These are phyloP conservation scores for Pichia sp. DNA, from an alignment of 1,139 yeast genomes.

Conservation along the genomic window DNA sequence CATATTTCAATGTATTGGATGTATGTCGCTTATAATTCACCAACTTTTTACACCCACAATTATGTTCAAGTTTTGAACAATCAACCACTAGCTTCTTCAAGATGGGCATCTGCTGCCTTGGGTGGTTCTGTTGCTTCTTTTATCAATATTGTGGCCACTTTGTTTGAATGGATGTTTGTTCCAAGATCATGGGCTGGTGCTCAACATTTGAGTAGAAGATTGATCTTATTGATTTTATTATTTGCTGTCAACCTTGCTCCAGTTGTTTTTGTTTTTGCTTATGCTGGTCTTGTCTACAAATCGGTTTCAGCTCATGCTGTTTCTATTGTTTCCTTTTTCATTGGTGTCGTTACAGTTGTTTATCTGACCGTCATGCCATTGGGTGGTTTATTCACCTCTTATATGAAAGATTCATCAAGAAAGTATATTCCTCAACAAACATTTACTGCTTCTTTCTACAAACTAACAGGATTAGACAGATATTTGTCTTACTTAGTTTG, in stretches of 20 bases:
- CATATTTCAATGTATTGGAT: conserved; percentile 90
- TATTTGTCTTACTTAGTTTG: conserved; percentile 93
- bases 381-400: conserved; percentile 93
- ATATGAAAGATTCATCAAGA: conserved; percentile 83
- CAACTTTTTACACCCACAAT: conserved; percentile 79
- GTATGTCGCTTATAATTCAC: conserved; percentile 89
- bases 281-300: conserved; percentile 59
- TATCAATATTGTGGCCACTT: conserved; percentile 80
- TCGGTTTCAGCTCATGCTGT: conserved; percentile 77
- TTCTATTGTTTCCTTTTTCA: conserved; percentile 82
- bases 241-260: conserved; percentile 75
- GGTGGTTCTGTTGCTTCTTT: conserved; percentile 85
- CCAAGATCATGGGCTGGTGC: conserved; percentile 99
- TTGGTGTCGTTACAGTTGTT: conserved; percentile 73
- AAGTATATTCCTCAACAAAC: conserved; percentile 91
- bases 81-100: conserved; percentile 77
- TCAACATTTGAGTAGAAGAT: conserved; percentile 87
- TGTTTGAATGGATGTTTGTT: conserved; percentile 92
- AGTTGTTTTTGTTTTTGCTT: conserved; percentile 76
- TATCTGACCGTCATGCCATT: conserved; percentile 94
- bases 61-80: conserved; percentile 78
- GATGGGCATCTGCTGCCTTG: conserved; percentile 89
- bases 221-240: conserved; percentile 62
- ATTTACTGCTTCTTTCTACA: conserved; percentile 86
- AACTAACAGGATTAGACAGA: conserved; percentile 82